Percentiles rank a stretch among this genome's conserved stretches.
Evolutionary conservation across 805 yeast genomes (phyloP).

Genomic region (Starmerella vaccinii): DNA sequence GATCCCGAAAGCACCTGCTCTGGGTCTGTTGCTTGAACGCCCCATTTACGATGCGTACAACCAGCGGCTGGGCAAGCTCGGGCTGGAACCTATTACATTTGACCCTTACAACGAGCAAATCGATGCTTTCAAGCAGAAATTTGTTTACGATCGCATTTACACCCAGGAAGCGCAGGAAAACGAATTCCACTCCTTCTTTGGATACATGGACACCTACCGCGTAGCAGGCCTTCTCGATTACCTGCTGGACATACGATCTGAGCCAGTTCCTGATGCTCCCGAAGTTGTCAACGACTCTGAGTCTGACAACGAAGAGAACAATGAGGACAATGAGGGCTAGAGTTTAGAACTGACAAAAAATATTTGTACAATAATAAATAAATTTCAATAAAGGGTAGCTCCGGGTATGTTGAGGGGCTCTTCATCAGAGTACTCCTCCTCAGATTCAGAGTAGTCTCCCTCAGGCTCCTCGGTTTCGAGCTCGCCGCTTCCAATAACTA

Average conservation of each 20-base stretch:
- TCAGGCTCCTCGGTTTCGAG: conserved; percentile 14
- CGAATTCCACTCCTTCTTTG: conserved; percentile 81
- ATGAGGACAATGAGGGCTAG: conserved; percentile 3
- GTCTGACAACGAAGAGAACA: conserved; percentile 25
- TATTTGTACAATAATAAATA: background rate
- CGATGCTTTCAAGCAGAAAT: conserved; percentile 76
- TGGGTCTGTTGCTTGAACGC: conserved; percentile 78
- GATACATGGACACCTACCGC: conserved; percentile 73
- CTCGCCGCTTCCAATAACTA: conserved; percentile 25
- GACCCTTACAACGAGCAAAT: conserved; percentile 55
- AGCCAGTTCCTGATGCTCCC: conserved; percentile 5
- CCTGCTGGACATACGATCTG: conserved; percentile 30
- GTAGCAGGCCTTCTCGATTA: conserved; percentile 57
- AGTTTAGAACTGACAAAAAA: background rate
- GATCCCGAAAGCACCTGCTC: conserved; percentile 95
- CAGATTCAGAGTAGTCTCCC: conserved; percentile 13
- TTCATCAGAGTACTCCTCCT: conserved; percentile 8
- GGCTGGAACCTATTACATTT: conserved; percentile 67
- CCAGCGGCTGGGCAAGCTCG: conserved; percentile 55
- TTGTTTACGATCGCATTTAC: conserved; percentile 85
- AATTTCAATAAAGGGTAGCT: background rate
- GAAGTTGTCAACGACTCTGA: conserved; percentile 31
- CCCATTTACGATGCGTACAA: conserved; percentile 89
- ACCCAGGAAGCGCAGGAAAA: conserved; percentile 81
- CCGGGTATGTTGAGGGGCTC: background rate